phyloP scores from a whole-genome alignment of 2,329 filamentous ascomycete species.

The Colletotrichum liriopes region DNA sequence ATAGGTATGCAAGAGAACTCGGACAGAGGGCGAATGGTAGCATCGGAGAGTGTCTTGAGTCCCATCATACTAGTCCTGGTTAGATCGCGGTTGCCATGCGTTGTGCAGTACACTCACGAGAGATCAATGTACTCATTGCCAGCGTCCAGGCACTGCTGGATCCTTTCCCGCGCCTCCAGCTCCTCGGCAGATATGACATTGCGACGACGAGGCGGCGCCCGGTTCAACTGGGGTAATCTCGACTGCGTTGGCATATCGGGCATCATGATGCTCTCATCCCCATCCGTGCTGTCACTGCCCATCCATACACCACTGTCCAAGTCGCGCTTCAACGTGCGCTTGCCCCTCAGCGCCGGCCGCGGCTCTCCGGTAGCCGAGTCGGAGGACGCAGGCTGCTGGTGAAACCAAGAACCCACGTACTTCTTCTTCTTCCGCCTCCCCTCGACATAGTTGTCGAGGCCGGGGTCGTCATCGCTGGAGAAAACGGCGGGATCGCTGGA shows the following conservation, averaged over 20 bases:
- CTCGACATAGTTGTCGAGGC: constrained; percentile 75
- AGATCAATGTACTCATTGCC: constrained; percentile 75
- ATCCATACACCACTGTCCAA: constrained; percentile 81
- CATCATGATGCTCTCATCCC: constrained; percentile 56
- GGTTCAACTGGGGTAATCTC: constrained; percentile 57
- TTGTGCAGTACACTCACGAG: constrained; percentile 63
- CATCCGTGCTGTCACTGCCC: constrained; percentile 71
- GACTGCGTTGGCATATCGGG: constrained; percentile 52
- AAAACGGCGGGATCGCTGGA: constrained; percentile 82
- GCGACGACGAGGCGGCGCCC: constrained; percentile 47
- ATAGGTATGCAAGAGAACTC: constrained; percentile 69
- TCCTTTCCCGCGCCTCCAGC: constrained; percentile 60
- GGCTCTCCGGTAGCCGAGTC: constrained; percentile 64
- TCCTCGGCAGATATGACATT: constrained; percentile 58
- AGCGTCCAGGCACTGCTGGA: constrained; percentile 70
- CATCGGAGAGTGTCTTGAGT: constrained; percentile 69
- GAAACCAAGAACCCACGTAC: constrained; percentile 79
- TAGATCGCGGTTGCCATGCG: constrained; percentile 12
- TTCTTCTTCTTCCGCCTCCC: constrained; percentile 72
- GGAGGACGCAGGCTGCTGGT: constrained; percentile 67
- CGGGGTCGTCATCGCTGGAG: constrained; percentile 80
- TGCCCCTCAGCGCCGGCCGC: constrained; percentile 57
- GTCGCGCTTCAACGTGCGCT: constrained; percentile 71
- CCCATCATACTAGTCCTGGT: constrained; percentile 56
- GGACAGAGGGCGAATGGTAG: constrained; percentile 70